Evolutionary conservation across 2,329 filamentous ascomycete species (phyloP).

Genomic region (Trichoderma atroviride): DNA sequence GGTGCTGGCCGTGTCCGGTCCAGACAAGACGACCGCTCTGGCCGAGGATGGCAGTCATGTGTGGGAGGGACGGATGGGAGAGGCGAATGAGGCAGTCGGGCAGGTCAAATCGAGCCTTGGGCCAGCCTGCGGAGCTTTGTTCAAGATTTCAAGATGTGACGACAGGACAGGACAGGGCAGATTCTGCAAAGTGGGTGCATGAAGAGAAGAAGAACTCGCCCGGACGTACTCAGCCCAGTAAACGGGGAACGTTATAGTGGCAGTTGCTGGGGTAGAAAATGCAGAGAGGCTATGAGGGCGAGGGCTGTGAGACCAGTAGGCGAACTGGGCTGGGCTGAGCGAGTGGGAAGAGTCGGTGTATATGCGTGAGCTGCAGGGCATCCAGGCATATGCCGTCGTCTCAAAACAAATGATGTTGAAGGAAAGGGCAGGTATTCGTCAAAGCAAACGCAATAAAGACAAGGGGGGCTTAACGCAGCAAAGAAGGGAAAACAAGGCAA

Average conservation of each 20-base stretch:
- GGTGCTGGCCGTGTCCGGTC: slow-evolving; percentile 29
- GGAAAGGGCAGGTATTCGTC: neutral
- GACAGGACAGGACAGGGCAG: slow-evolving; percentile 8
- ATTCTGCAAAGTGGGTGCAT: neutral
- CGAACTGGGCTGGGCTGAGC: slow-evolving; percentile 18
- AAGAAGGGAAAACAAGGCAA: neutral
- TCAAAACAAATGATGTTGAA: neutral
- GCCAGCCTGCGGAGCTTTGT: slow-evolving; percentile 14
- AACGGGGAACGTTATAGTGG: slow-evolving; percentile 31
- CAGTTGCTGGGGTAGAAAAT: neutral
- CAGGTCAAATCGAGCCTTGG: slow-evolving; percentile 28
- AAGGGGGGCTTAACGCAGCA: neutral
- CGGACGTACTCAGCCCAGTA: slow-evolving; percentile 32
- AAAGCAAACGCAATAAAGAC: neutral
- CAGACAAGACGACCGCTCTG: slow-evolving; percentile 23
- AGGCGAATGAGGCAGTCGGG: slow-evolving; percentile 32
- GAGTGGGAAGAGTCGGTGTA: slow-evolving; percentile 35
- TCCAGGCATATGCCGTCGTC: slow-evolving; percentile 8
- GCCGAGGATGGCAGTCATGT: slow-evolving; percentile 26
- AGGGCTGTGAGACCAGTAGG: neutral
- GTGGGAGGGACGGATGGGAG: slow-evolving; percentile 19
- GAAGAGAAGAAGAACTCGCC: slow-evolving; percentile 24
- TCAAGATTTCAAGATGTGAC: slow-evolving; percentile 24
- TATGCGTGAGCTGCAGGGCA: slow-evolving; percentile 29
- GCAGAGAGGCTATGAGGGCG: slow-evolving; percentile 21